phyloP scores from a whole-genome alignment of 345 rosid species.

The Lepidium aucheri region DNA sequence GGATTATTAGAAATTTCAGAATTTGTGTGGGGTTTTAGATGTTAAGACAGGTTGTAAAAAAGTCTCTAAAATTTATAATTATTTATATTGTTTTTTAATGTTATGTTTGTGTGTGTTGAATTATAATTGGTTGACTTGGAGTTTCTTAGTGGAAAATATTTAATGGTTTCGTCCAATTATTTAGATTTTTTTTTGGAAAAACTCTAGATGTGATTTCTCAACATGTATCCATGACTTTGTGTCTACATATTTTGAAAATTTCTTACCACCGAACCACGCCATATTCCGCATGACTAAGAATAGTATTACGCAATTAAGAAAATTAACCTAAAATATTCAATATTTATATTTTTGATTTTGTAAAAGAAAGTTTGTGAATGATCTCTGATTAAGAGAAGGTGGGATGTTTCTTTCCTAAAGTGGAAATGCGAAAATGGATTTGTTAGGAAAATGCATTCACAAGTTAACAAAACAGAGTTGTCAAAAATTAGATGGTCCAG shows the following conservation, averaged over 20 bases:
- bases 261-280: not conserved
- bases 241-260: not conserved
- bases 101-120: not conserved
- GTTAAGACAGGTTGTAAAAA: slow-evolving; percentile 6
- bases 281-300: not conserved
- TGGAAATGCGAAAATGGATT: not conserved
- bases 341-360: not conserved
- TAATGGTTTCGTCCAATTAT: not conserved
- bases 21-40: not conserved
- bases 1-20: not conserved
- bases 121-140: slow-evolving; percentile 4
- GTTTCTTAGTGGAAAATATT: not conserved
- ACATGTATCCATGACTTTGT: not conserved
- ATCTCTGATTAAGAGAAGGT: not conserved
- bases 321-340: not conserved
- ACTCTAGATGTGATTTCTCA: not conserved
- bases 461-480: not conserved
- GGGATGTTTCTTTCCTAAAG: not conserved
- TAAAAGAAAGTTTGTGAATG: not conserved
- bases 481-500: too few relatives aligned
- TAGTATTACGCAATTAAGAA: not conserved
- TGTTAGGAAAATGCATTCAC: not conserved
- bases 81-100: not conserved
- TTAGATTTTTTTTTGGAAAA: not conserved
- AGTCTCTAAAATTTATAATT: slow-evolving; percentile 4